phyloP scores from a whole-genome alignment of 441 rosid species.

The Adansonia grandidieri region DNA sequence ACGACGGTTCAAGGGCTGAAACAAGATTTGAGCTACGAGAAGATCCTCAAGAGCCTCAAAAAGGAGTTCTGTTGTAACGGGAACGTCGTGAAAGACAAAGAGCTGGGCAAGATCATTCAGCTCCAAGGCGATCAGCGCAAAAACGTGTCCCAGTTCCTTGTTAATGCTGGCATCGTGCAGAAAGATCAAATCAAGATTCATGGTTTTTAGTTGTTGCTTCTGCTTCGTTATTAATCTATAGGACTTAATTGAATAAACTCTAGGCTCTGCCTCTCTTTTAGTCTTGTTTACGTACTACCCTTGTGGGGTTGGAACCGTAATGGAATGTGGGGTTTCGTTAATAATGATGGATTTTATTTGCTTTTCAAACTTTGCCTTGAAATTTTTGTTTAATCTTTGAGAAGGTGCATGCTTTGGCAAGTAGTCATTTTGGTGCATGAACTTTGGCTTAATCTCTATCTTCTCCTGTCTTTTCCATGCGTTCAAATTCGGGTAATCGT shows the following conservation, averaged over 20 bases:
- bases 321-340: not conserved
- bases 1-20: slow-evolving; percentile 64
- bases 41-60: slow-evolving; percentile 61
- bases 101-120: slow-evolving; percentile 67
- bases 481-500: not conserved
- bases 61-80: slow-evolving; percentile 68
- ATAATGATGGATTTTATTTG: not conserved
- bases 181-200: slow-evolving; percentile 83
- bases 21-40: slow-evolving; percentile 53
- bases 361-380: not conserved
- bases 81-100: slow-evolving; percentile 64
- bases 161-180: slow-evolving; percentile 51
- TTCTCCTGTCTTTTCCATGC: not conserved
- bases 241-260: not conserved
- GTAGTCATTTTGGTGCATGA: not conserved
- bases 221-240: not conserved
- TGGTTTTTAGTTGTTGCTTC: slow-evolving; percentile 52
- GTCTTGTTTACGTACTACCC: not conserved
- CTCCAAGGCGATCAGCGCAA: slow-evolving; percentile 90
- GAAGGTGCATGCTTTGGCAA: too few relatives aligned
- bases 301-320: not conserved
- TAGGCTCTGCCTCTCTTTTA: not conserved
- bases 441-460: not conserved
- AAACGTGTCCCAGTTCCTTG: slow-evolving; percentile 67
- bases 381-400: too few relatives aligned